Evolutionary conservation across 2,329 filamentous ascomycete species (phyloP), one percentile per base, ranked within the genome.

Genomic region (Aspergillus fischeri): DNA sequence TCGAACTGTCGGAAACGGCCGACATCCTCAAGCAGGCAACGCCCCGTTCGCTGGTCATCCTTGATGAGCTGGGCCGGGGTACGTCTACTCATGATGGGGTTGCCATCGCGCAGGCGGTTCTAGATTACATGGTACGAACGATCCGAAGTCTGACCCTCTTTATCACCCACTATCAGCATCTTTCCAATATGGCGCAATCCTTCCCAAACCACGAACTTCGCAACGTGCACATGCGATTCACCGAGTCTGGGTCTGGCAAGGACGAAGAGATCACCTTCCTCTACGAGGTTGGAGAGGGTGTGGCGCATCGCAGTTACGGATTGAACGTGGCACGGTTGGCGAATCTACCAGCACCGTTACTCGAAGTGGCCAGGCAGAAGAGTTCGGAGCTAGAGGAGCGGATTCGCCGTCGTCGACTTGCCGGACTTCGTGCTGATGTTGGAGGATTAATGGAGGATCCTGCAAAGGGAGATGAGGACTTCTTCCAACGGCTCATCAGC

Each of bases 221-320:
- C 65, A 97, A 97, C 72, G 90, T 97, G 49, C 94, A 99, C 72
- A 97, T 99, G 93, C 85, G 85, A 52, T 99, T 99, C 74, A 86
- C 83, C 3, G 83, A 85, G 68, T 74, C 73, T 0, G 72, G 68
- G 1, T 73, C 78, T 1, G 78, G 76, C 4, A 83, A 79, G 0
- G 86, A 90, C 35, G 85, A 91, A 61, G 88, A 96, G 49, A 88
- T 99, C 47, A 97, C 94, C 0, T 99, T 99, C 68, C 74, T 99
- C 51, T 99, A 99, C 70, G 91, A 97, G 71, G 88, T 97, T 1
- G 89, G 85, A 1, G 90, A 94, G 62, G 94, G 94, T 10, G 90
- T 96, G 10, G 93, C 94, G 8, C 92, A 97, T 79, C 84, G 94
- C 4, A 95, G 90, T 20, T 99, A 99, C 72, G 94, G 95, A 1